These are phyloP conservation scores for Salix viminalis DNA, from an alignment of 345 rosid species.

Conservation along the genomic window DNA sequence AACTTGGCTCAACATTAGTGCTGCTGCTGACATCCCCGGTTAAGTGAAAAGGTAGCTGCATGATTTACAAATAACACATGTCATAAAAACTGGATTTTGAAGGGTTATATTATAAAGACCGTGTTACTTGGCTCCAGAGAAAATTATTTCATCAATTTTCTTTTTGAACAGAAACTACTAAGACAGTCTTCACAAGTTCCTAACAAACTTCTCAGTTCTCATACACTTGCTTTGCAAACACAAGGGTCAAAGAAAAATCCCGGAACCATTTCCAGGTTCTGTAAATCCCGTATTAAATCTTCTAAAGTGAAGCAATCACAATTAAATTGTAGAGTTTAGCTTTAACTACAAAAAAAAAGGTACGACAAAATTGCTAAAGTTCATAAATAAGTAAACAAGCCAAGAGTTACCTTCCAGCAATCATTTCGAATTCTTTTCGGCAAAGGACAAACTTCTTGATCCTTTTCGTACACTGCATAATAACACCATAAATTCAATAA, in stretches of 20 bases:
- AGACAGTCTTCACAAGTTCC: neutral
- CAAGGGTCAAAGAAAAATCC: neutral
- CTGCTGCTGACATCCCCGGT: conserved; percentile 21
- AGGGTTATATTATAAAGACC: neutral
- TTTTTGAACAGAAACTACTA: neutral
- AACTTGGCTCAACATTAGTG: conserved; percentile 3
- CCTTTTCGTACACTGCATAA: conserved; percentile 13
- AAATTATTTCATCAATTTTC: neutral
- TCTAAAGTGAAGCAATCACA: neutral
- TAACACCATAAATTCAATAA: neutral
- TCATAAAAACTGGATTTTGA: neutral
- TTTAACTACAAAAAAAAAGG: neutral
- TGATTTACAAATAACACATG: neutral
- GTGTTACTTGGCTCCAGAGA: neutral
- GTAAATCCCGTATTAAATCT: neutral
- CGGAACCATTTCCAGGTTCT: neutral
- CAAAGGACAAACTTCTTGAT: neutral
- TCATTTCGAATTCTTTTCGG: conserved; percentile 27
- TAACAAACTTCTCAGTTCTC: neutral
- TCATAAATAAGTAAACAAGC: neutral
- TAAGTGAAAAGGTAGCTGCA: conserved; percentile 35
- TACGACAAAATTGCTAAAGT: neutral
- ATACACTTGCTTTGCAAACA: neutral
- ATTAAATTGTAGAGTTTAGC: neutral
- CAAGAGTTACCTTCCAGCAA: conserved; percentile 26